A percentile compares a stretch with the other conserved stretches of the same genome.
phyloP scores from a whole-genome alignment of 768 basidiomycete species.

The Kwoniella sp. region DNA sequence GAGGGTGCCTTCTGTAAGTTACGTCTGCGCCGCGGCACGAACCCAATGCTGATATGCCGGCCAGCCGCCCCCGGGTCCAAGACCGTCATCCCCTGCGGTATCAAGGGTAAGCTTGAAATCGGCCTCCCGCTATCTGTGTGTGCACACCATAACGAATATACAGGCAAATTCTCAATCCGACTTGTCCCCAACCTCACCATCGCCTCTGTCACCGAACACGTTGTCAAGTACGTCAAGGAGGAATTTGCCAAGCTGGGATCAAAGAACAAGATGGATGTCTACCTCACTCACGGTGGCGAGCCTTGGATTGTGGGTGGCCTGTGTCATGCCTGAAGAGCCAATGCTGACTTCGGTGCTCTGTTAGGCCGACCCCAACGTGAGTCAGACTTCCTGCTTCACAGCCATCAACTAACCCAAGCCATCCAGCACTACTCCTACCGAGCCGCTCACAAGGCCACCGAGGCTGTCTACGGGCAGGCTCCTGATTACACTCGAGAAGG shows the following conservation, averaged over 20 bases:
- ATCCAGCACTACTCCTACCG: constrained; percentile 87
- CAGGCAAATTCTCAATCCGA: constrained; percentile 93
- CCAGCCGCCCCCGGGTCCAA: constrained; percentile 46
- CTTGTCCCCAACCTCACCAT: constrained; percentile 84
- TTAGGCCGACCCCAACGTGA: constrained; percentile 40
- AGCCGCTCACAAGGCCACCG: constrained; percentile 80
- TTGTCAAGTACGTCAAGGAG: constrained; percentile 62
- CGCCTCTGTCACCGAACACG: constrained; percentile 65
- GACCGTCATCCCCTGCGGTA: constrained; percentile 91
- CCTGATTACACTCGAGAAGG: constrained; percentile 52
- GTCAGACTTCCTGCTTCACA: background rate
- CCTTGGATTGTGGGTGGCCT: constrained; percentile 67
- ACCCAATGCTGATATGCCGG: constrained; percentile 1
- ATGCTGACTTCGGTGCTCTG: constrained; percentile 2
- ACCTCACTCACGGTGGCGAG: constrained; percentile 73
- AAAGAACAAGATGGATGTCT: constrained; percentile 74
- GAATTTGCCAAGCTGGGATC: constrained; percentile 81
- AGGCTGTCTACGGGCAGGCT: constrained; percentile 53
- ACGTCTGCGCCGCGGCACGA: background rate
- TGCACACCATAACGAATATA: too few relatives aligned
- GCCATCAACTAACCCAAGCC: constrained; percentile 47
- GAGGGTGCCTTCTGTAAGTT: constrained; percentile 77
- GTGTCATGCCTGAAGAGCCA: background rate
- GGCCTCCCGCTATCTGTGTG: too few relatives aligned
- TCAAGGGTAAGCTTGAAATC: constrained; percentile 43